Base-by-base conservation (phyloP, 2,329 filamentous ascomycete genomes). In the Fusarium nurragi region DNA sequence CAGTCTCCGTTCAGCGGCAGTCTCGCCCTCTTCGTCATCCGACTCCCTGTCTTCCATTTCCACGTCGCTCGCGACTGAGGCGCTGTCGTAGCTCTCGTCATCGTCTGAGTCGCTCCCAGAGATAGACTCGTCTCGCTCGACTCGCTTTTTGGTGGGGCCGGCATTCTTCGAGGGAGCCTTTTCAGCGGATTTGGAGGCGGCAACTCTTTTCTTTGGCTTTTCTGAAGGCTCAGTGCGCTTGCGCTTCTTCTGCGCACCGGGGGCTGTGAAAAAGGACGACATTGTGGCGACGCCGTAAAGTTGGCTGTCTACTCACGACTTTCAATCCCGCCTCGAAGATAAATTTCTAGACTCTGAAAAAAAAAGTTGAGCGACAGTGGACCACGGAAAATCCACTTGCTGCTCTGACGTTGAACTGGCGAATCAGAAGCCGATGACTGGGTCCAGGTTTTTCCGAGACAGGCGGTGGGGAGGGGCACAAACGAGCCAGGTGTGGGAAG, bases 201-300 rank as follows among this genome's bases (percentile, higher is more conserved):
- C 83, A 60, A 83, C 71, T 75, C 86, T 82, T 74, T 89, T 90
- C 76, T 88, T 88, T 3, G 87, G 84, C 7, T 77, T 77, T 47
- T 87, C 83, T 16, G 80, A 74, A 23, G 84, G 83, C 54, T 81
- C 77, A 8, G 81, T 73, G 61, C 94, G 86, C 84, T 98, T 98
- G 72, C 95, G 86, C 85, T 98, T 98, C 81, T 92, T 92, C 74
- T 94, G 90, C 47, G 91, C 90, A 37, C 91, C 90, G 7, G 95
- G 93, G 36, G 90, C 83, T 48, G 94, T 97, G 80, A 99, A 99
- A 80, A 98, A 99, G 36, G 94, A 97, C 73, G 94, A 97, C 94
- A 97, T 96, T 68, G 67, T 81, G 70, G 72, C 64, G 69, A 57
- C 41, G 60, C 50, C 65, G 65, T 53, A 50, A 57, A 43, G 62